These are phyloP conservation scores for Patellifolia procumbens DNA, from an alignment of 179 eudicot genomes.

Conservation along the genomic window DNA sequence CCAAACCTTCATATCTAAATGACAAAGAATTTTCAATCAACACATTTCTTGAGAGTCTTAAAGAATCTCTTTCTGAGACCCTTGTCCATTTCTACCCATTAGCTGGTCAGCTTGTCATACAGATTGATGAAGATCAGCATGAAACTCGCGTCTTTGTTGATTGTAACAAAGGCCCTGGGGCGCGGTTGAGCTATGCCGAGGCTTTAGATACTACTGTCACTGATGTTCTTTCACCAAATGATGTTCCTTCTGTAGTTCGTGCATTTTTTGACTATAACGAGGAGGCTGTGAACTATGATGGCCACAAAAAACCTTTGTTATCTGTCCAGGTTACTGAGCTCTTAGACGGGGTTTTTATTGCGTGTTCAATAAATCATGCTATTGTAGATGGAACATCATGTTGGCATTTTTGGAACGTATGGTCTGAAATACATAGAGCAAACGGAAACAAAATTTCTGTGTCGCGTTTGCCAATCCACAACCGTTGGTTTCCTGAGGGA, in stretches of 20 bases:
- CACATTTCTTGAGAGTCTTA: slow-evolving; percentile 34
- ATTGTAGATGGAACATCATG: slow-evolving; percentile 23
- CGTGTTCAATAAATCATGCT: slow-evolving; percentile 16
- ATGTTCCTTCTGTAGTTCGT: slow-evolving; percentile 35
- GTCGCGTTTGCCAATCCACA: background rate
- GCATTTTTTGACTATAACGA: slow-evolving; percentile 47
- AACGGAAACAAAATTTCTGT: background rate
- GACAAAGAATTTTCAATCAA: slow-evolving; percentile 8
- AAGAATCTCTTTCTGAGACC: slow-evolving; percentile 44
- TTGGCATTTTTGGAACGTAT: slow-evolving; percentile 30
- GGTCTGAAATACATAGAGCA: no score
- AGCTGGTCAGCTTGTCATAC: no score
- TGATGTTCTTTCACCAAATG: slow-evolving; percentile 39
- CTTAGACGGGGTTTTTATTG: slow-evolving; percentile 18
- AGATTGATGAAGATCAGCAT: slow-evolving; percentile 17
- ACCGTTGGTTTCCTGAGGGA: slow-evolving; percentile 13
- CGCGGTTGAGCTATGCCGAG: slow-evolving; percentile 41
- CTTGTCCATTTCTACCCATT: no score
- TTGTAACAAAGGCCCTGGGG: slow-evolving; percentile 33
- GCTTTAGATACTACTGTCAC: slow-evolving; percentile 22
- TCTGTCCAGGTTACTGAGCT: slow-evolving; percentile 23
- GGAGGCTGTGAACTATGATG: background rate
- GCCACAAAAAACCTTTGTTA: slow-evolving; percentile 12
- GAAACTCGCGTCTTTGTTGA: slow-evolving; percentile 21
- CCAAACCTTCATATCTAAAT: slow-evolving; percentile 29